phyloP scores from a whole-genome alignment of 768 basidiomycete species.

The Leccinum subgranulosum region DNA sequence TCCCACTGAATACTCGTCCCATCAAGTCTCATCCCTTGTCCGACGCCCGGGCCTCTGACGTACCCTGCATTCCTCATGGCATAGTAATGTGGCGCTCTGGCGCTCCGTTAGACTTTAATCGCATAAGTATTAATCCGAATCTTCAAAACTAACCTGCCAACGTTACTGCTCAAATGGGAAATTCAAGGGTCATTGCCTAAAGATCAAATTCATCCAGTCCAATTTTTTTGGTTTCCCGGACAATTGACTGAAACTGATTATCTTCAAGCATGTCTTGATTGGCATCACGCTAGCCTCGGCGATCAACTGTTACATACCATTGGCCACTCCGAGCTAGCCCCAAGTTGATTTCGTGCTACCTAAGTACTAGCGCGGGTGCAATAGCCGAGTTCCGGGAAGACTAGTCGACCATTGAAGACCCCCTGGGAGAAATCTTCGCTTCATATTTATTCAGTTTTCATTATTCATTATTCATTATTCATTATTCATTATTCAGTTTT shows the following conservation, averaged over 20 bases:
- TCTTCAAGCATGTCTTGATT: too few relatives aligned
- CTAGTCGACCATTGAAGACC: slow-evolving; percentile 6
- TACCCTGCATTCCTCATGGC: neutral
- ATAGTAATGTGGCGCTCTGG: neutral
- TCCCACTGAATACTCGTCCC: slow-evolving; percentile 9
- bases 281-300: neutral
- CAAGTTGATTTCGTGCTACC: neutral
- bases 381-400: neutral
- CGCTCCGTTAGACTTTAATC: neutral
- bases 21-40: neutral
- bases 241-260: too few relatives aligned
- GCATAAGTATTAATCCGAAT: neutral
- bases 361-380: neutral
- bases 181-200: neutral
- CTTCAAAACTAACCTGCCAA: neutral
- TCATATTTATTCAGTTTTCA: slow-evolving; percentile 1
- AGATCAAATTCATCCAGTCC: too few relatives aligned
- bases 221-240: neutral
- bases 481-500: neutral
- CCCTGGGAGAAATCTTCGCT: neutral
- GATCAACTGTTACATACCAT: neutral
- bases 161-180: neutral
- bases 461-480: neutral
- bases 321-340: neutral
- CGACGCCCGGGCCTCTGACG: neutral